Percentiles rank a stretch among this genome's conserved stretches.
Evolutionary conservation across 768 basidiomycete genomes (phyloP).

Genomic region (Rhizopogon vulgaris): DNA sequence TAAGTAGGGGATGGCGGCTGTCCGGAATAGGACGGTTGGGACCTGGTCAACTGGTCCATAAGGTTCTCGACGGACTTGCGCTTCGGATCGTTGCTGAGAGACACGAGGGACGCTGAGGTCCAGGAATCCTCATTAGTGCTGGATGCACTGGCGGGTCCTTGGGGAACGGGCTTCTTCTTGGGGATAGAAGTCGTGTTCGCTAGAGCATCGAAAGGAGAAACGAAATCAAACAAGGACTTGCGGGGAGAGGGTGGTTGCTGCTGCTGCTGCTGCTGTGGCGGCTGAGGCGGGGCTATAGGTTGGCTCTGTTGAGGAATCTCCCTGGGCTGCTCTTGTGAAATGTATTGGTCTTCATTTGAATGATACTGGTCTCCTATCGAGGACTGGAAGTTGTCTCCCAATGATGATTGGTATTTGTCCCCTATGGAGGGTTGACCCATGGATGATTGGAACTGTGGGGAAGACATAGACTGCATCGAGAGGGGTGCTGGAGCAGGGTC

Average conservation of each 20-base stretch:
- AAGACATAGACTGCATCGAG: constrained; percentile 30
- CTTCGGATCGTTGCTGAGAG: constrained; percentile 44
- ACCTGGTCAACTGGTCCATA: constrained; percentile 63
- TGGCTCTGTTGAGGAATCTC: constrained; percentile 20
- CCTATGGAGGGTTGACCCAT: constrained; percentile 3
- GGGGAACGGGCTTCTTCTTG: constrained; percentile 69
- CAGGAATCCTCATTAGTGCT: constrained; percentile 57
- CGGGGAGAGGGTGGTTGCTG: constrained; percentile 62
- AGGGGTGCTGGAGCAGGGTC: constrained; percentile 38
- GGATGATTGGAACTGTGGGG: constrained; percentile 39
- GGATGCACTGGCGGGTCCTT: constrained; percentile 32
- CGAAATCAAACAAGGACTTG: constrained; percentile 81
- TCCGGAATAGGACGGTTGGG: constrained; percentile 29
- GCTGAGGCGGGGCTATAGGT: constrained; percentile 24
- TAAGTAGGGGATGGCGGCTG: constrained; percentile 32
- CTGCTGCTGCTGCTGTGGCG: constrained; percentile 28
- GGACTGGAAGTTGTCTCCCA: neutral
- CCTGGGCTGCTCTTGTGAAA: constrained; percentile 18
- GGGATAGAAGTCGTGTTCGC: constrained; percentile 36
- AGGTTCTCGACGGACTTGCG: constrained; percentile 81
- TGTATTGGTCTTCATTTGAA: constrained; percentile 22
- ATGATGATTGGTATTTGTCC: no score
- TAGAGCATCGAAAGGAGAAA: constrained; percentile 80
- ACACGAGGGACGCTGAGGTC: constrained; percentile 30
- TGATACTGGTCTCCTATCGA: constrained; percentile 26